Conservation (phyloP, 345 rosid species). For the Aurinia saxatilis region DNA sequence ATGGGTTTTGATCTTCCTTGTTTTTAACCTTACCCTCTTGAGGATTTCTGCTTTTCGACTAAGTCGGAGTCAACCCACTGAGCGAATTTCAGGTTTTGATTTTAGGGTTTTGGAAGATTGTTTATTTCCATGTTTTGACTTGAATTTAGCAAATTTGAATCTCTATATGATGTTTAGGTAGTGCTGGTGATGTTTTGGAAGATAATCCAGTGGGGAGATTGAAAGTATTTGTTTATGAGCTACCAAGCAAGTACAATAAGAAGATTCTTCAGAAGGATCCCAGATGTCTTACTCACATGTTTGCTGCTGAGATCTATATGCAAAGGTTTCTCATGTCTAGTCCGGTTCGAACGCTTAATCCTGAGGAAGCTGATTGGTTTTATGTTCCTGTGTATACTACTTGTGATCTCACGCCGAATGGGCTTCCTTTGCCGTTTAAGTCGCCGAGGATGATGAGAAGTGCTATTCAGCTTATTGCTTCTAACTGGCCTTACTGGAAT, state of each 20-base stretch:
- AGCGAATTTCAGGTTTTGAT: slow-evolving; percentile 97
- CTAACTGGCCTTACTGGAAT: slow-evolving; percentile 97
- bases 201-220: slow-evolving; percentile 94
- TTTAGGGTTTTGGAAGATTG: too few relatives aligned
- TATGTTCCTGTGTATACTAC: slow-evolving; percentile 94
- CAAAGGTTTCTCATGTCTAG: slow-evolving; percentile 92
- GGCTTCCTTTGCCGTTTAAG: slow-evolving; percentile 94
- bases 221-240: slow-evolving; percentile 91
- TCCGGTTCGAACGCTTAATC: slow-evolving; percentile 89
- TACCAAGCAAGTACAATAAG: slow-evolving; percentile 95
- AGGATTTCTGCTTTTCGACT: slow-evolving; percentile 46
- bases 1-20: slow-evolving; percentile 37
- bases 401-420: slow-evolving; percentile 92
- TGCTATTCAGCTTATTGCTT: slow-evolving; percentile 88
- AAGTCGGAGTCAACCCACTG: slow-evolving; percentile 68
- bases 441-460: slow-evolving; percentile 98
- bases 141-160: too few relatives aligned
- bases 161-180: slow-evolving; percentile 43
- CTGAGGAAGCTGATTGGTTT: slow-evolving; percentile 98
- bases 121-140: too few relatives aligned
- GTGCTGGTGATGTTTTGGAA: slow-evolving; percentile 99
- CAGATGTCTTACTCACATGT: slow-evolving; percentile 95
- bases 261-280: slow-evolving; percentile 87
- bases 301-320: slow-evolving; percentile 98
- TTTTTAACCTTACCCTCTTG: slow-evolving; percentile 31